Base-by-base conservation (phyloP, 2,329 filamentous ascomycete species). In the Septoria petroselini region DNA sequence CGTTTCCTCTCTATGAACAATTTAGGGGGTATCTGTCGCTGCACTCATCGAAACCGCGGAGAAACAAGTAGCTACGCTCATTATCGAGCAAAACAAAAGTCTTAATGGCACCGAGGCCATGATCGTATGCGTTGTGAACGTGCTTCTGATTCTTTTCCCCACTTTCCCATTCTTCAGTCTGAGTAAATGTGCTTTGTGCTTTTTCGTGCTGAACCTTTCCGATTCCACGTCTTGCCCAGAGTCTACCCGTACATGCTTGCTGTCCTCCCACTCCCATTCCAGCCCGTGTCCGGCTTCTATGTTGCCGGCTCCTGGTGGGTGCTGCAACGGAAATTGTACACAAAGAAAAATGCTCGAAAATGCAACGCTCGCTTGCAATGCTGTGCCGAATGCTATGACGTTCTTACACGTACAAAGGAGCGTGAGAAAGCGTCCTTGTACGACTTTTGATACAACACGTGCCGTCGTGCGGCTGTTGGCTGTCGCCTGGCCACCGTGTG, bases 351-450 rank as follows among this genome's bases (percentile, higher is more conserved):
- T 51, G 53, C 50, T 51, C 51, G 38, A 55, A 57, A 60, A 58
- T 57, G 54, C 62, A 62, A 66, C 62, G 62, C 64, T 64, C 54
- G 58, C 57, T 59, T 54, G 47, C 50, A 57, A 60, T 62, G 61
- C 58, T 64, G 62, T 62, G 59, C 61, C 61, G 55, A 58, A 59
- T 57, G 55, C 58, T 58, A 58, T 53, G 58, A 56, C 58, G 57
- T 56, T 62, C 59, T 45, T 57, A 62, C 59, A 62, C 46, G 46
- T 48, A 48, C 46, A 48, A 34, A 42, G 39, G 35, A 30, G 41
- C 19, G 46, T 47, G 43, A 30, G 30, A 46, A n/a, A 23, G 33
- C 18, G 38, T 46, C 43, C 35, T 47, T 47, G 43, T 40, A 47
- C 43, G 40, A n/a, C 29, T 59, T 50, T 55, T 63, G 54, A 41